Evolutionary conservation across 305 asterid genomes (phyloP), one percentile per base, ranked within the genome.

Genomic region (Ajuga reptans): DNA sequence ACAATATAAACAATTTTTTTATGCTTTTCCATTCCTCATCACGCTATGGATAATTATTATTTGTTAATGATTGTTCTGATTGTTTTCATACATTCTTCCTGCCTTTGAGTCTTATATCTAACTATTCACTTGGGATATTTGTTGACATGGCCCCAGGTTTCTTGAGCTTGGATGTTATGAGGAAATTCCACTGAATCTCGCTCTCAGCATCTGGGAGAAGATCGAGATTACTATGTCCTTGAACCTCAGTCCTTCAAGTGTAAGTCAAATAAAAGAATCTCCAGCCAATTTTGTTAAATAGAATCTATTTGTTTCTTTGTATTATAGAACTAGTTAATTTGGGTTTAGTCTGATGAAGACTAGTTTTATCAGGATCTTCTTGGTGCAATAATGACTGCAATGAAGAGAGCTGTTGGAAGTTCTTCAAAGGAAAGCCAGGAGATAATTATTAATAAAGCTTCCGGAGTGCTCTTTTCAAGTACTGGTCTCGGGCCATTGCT

Each of bases 371-470:
- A 88, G 95, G 91, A 85, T 75, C 85, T 93, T 84, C 85, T 83
- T 64, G 80, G 68, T 72, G 85, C 95, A 57, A 78, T 85, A 75
- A 80, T 81, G 86, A 70, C 57, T 55, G 89, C 96, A 60, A 85
- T 93, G 86, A 93, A 86, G 87, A 84, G 79, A 45, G 87, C 96
- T 52, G 94, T 89, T 72, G 85, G 81, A 18, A 75, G 78, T 73
- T 93, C 96, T 74, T 84, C 89, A 21, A 80, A 70, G 70, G 82
- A 77, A 75, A 78, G 78, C 59, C 99, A 93, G 86, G 89, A 82
- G 66, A 87, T 58, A 66, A 81, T 90, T 68, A 69, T 89, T 39
- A 78, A 75, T 21, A 86, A 79, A 81, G 87, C 90, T 78, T 64
- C 75, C 52, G 79, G 71, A 69, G 45, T 86, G 72, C 78, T 93